Base-by-base conservation (phyloP, 1,284 basidiomycete species). In the Singerocomus inundabilis region DNA sequence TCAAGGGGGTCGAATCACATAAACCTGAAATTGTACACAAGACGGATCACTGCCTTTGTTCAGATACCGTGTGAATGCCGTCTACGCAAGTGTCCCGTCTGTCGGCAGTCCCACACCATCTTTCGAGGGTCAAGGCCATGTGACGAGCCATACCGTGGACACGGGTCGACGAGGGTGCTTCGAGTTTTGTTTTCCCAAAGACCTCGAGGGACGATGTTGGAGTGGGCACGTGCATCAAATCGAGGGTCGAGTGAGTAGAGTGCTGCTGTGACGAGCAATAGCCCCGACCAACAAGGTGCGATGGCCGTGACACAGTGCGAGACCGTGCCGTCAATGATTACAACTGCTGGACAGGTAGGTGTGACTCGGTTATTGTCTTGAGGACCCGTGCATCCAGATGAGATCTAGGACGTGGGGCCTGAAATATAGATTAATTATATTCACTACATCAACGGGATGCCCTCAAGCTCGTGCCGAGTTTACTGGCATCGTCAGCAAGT, bases 331-430 rank as follows among this genome's bases (percentile, higher is more conserved):
- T 32, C 15, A n/a, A n/a, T n/a, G n/a, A n/a, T n/a, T n/a, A n/a
- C n/a, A n/a, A n/a, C n/a, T n/a, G n/a, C 28, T 13, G 35, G 30
- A 32, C 13, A 25, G 12, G 31, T 26, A 9, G 16, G 21, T 24
- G 44, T 34, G 24, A 57, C 29, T 35, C 26, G 25, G 16, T 31
- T 57, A 46, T 18, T 33, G 21, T 31, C 12, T 21, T 12, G 28
- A 58, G n/a, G 5, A 15, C 18, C 36, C 40, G 31, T 46, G 13
- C 42, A 13, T 28, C 44, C 33, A 37, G 42, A 47, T 44, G 34
- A 47, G 29, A 41, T 34, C 25, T 35, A 6, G 35, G 13, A 43
- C 51, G 36, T 57, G 58, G 42, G 33, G 16, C 15, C 38, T 37
- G 42, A 36, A 16, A 48, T 44, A 39, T 36, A 43, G 34, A 30